These are phyloP conservation scores for Trichothecium roseum DNA, from an alignment of 2,329 filamentous ascomycete genomes.

Conservation along the genomic window DNA sequence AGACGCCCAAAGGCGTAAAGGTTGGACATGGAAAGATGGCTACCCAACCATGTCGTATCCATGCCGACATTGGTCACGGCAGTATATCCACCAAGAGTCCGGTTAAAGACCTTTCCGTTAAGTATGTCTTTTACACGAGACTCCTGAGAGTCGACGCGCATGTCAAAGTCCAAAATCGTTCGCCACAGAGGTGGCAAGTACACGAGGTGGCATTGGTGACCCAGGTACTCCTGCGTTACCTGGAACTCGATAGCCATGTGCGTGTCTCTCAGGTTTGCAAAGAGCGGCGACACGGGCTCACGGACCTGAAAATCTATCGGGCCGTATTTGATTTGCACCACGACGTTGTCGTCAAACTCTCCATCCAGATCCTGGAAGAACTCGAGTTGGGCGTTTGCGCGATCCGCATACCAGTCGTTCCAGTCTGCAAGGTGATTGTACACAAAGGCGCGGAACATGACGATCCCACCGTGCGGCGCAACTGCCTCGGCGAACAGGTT, in stretches of 20 bases:
- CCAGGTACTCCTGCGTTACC: constrained; percentile 60
- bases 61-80: constrained; percentile 58
- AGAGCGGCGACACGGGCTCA: constrained; percentile 53
- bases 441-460: constrained; percentile 65
- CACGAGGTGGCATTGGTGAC: constrained; percentile 59
- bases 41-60: constrained; percentile 58
- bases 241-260: constrained; percentile 51
- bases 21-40: constrained; percentile 61
- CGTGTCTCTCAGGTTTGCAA: constrained; percentile 37
- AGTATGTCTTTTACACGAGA: constrained; percentile 51
- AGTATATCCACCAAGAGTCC: constrained; percentile 49
- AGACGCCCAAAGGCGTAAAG: constrained; percentile 59
- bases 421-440: constrained; percentile 49
- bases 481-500: constrained; percentile 56
- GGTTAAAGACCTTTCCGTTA: constrained; percentile 46
- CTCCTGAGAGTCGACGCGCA: constrained; percentile 45
- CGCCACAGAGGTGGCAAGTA: constrained; percentile 62
- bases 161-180: constrained; percentile 55
- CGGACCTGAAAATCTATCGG: constrained; percentile 55
- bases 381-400: constrained; percentile 59
- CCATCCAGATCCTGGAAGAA: constrained; percentile 56
- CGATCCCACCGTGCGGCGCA: constrained; percentile 46
- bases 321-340: constrained; percentile 65
- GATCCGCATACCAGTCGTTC: constrained; percentile 53
- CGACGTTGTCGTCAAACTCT: constrained; percentile 58